These are phyloP conservation scores for Catunica adiposa DNA, from an alignment of 2,329 filamentous ascomycete genomes.

Conservation along the genomic window DNA sequence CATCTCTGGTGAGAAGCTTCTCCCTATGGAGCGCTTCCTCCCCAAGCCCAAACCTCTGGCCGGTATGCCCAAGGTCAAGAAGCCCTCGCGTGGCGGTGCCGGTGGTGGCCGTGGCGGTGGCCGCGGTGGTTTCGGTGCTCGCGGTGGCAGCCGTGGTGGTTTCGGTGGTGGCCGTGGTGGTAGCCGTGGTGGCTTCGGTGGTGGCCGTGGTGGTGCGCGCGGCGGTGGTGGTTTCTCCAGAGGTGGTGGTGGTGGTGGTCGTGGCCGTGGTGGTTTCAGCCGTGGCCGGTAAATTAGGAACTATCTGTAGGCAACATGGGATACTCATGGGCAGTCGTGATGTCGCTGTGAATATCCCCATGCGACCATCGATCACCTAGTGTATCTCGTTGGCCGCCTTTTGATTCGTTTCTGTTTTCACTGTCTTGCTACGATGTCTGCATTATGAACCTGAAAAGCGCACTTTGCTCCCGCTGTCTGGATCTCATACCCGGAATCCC, in stretches of 20 bases:
- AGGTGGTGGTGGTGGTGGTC: constrained; percentile 17
- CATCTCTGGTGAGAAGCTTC: constrained; percentile 83
- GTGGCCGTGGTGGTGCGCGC: constrained; percentile 17
- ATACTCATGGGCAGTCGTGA: background rate
- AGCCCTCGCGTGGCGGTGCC: constrained; percentile 34
- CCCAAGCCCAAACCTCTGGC: constrained; percentile 70
- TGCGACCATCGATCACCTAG: background rate
- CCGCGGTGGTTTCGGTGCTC: constrained; percentile 21
- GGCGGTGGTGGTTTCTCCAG: constrained; percentile 14
- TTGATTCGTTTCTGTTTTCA: constrained; percentile 1
- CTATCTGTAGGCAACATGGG: background rate
- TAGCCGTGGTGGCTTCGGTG: constrained; percentile 20
- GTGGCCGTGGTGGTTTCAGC: constrained; percentile 19
- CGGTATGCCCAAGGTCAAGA: constrained; percentile 40
- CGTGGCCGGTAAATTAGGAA: constrained; percentile 13
- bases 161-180: constrained; percentile 21
- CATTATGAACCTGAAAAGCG: background rate
- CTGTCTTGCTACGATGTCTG: constrained; percentile 1
- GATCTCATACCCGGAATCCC: background rate
- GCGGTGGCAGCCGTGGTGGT: constrained; percentile 21
- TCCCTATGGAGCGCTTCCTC: constrained; percentile 89
- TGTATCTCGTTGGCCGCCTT: background rate
- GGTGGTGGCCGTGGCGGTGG: constrained; percentile 25
- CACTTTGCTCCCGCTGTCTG: background rate
- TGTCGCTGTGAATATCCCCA: background rate